These are phyloP conservation scores for Talaromyces atroroseus DNA, from an alignment of 2,329 filamentous ascomycete genomes.

Conservation along the genomic window DNA sequence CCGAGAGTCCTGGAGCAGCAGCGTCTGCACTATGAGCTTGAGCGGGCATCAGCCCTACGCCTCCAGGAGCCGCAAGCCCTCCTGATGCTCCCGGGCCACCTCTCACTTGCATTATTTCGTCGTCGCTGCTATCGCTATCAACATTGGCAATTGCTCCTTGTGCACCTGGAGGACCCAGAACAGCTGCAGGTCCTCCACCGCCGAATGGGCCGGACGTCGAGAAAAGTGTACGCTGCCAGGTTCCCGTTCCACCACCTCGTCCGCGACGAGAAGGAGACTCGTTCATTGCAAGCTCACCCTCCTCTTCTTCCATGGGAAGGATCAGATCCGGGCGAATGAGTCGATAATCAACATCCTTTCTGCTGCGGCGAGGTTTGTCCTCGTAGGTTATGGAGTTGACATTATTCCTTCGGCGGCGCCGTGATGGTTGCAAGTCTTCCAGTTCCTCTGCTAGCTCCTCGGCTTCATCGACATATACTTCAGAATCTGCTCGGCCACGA, in stretches of 20 bases:
- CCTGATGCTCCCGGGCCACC: constrained; percentile 56
- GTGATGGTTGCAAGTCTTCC: constrained; percentile 45
- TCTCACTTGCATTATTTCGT: constrained; percentile 63
- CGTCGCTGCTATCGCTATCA: constrained; percentile 95
- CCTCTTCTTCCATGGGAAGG: constrained; percentile 69
- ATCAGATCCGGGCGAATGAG: constrained; percentile 70
- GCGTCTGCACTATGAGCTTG: constrained; percentile 56
- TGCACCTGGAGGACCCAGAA: constrained; percentile 66
- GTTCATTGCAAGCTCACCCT: constrained; percentile 51
- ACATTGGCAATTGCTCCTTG: constrained; percentile 67
- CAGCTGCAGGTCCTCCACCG: constrained; percentile 64
- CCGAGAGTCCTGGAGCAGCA: constrained; percentile 49
- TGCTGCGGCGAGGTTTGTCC: constrained; percentile 47
- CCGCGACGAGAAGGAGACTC: constrained; percentile 65
- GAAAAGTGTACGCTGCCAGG: constrained; percentile 76
- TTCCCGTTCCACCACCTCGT: constrained; percentile 53
- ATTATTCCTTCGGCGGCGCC: constrained; percentile 26
- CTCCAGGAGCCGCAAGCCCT: constrained; percentile 51
- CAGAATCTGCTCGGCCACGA: constrained; percentile 35
- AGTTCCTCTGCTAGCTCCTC: constrained; percentile 57
- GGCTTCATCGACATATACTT: constrained; percentile 46
- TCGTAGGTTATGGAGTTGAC: constrained; percentile 32
- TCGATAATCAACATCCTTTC: constrained; percentile 75
- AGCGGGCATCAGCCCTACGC: constrained; percentile 47
- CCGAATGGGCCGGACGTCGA: constrained; percentile 92